Base-by-base conservation (phyloP, 2,329 filamentous ascomycete genomes). In the Curvularia hawaiiensis region DNA sequence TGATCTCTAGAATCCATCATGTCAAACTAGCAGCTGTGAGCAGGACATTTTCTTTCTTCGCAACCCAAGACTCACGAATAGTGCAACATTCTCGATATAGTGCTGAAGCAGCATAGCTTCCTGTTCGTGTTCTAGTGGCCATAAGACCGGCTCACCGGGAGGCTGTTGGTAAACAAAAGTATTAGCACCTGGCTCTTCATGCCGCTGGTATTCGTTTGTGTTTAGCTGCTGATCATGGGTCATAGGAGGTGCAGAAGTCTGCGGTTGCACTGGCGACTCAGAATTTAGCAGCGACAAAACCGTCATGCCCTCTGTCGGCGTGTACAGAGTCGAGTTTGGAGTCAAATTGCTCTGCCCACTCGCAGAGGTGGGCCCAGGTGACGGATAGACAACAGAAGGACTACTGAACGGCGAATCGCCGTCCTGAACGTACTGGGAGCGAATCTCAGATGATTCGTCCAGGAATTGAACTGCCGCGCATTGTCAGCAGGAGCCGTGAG, bases 21-120 rank as follows among this genome's bases (percentile, higher is more conserved):
- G 41, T 76, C 74, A 49, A 76, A 75, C 73, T 75, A 26, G 4
- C 8, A 3, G 6, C 62, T 8, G 58, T 61, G 35, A 52, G 24
- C 8, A 0, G 9, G 11, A 20, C 4, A 26, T 18, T 30, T 14
- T 31, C 18, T 24, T 20, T 31, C 16, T 31, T 24, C 20, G 10
- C 20, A 18, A 9, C 0, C 0, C 12, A 11, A 3, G 8, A 67
- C 72, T 50, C 52, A 76, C 72, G 40, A 77, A 77, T 20, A 74
- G 59, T 1, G 73, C 73, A 39, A 76, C 69, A 30, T 76, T 68
- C 28, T 76, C 72, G 22, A 77, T 69, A 39, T 75, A 77, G 52
- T 75, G 72, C 38, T 69, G 69, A 2, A 76, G 59, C 14, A 76
- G 60, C 70, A 74, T 75, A 5, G 73, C 73, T 43, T 76, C 74